phyloP scores from a whole-genome alignment of 192 early-diverging fungal species.

The Dissophora globulifera region DNA sequence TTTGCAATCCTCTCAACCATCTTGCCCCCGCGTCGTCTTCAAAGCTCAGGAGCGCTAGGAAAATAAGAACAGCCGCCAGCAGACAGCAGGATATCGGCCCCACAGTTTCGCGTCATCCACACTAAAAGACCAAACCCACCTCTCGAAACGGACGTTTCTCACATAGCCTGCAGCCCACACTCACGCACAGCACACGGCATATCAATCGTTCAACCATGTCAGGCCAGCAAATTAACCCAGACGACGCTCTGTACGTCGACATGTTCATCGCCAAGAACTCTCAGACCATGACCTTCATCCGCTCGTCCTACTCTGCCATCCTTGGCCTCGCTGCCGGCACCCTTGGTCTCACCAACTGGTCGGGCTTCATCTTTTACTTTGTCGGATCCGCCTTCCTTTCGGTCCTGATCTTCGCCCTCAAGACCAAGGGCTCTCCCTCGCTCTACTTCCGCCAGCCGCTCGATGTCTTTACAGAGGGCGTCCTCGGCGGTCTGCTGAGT shows the following conservation, averaged over 20 bases:
- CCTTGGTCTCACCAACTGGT: slow-evolving; percentile 83
- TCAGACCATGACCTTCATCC: slow-evolving; percentile 70
- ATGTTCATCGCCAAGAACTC: slow-evolving; percentile 68
- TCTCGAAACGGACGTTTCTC: neutral
- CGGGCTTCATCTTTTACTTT: slow-evolving; percentile 88
- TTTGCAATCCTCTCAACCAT: too few relatives aligned
- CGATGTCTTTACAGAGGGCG: slow-evolving; percentile 69
- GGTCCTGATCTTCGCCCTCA: slow-evolving; percentile 66
- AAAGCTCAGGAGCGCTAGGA: too few relatives aligned
- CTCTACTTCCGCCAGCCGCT: slow-evolving; percentile 65
- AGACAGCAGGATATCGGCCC: too few relatives aligned
- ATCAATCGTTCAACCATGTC: slow-evolving; percentile 19
- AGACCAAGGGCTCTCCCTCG: slow-evolving; percentile 64
- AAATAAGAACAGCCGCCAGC: too few relatives aligned
- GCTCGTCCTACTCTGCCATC: slow-evolving; percentile 75
- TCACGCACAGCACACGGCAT: neutral
- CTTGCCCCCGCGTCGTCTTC: too few relatives aligned
- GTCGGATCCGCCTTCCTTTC: slow-evolving; percentile 73
- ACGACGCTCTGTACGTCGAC: slow-evolving; percentile 59
- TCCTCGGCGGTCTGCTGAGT: slow-evolving; percentile 67
- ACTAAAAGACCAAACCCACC: neutral
- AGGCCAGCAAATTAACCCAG: slow-evolving; percentile 46
- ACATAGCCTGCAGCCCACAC: neutral
- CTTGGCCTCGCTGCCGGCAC: slow-evolving; percentile 90
- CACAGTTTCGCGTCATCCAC: neutral